Evolutionary conservation across 371 early-diverging fungal genomes (phyloP), one percentile per base, ranked within the genome.

Genomic region (Mortierella sp.): DNA sequence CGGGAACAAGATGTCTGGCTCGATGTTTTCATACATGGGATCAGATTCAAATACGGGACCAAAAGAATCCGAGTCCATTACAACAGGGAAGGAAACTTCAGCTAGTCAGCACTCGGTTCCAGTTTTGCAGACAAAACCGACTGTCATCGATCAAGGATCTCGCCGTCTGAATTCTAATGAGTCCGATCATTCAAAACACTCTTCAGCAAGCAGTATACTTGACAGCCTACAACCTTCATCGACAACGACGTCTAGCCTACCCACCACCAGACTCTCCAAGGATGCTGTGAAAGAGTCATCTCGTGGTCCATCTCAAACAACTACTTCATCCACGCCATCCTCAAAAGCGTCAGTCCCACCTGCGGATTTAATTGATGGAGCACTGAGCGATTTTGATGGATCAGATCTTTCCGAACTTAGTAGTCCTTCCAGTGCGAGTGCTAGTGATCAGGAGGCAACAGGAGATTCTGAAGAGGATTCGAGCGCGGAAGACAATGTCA

Each of bases 321-420:
- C 53, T 34, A 26, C 47, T 31, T 17, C 45, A 12, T 32, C 63
- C n/a, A 6, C 66, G 9, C 31, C 32, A 49, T 5, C 57, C 2
- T n/a, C 61, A 32, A 43, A 35, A 35, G 12, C 49, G 7, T 7
- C 60, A 28, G 54, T 59, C 7, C 32, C 64, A 23, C 34, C 60
- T 15, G 26, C 66, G 15, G 70, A 72, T 32, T 32, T 66, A 5
- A 62, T 66, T 19, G 72, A 72, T n/a, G 76, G 75, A 34, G 61
- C 73, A 28, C 26, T 77, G 49, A 75, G 75, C 45, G 83, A 77
- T 28, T 68, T 75, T 37, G 75, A 63, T 2, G 73, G 77, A 4
- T 76, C 77, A 0, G 82, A 75, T 28, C 65, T 81, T 15, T 76
- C 82, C 12, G 74, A 76, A 22, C 70, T 73, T 34, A 82, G 73